Percentiles rank a stretch among this genome's conserved stretches.
phyloP scores from a whole-genome alignment of 805 yeast genomes.

The Schwanniomyces pseudopolymorphus region DNA sequence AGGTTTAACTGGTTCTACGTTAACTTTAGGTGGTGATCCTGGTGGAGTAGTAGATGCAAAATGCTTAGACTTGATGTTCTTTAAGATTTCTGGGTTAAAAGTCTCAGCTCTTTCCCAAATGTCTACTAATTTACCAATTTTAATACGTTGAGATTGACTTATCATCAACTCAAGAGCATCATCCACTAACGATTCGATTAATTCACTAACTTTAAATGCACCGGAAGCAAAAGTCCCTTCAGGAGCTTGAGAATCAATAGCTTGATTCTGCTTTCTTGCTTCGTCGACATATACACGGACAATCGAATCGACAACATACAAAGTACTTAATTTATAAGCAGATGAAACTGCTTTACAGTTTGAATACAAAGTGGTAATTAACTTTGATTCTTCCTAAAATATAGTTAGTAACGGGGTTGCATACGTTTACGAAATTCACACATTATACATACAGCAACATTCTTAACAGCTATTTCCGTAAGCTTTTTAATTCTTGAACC shows the following conservation, averaged over 20 bases:
- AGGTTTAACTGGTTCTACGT: slow-evolving; percentile 23
- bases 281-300: slow-evolving; percentile 82
- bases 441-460: slow-evolving; percentile 37
- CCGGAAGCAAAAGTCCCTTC: slow-evolving; percentile 78
- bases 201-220: slow-evolving; percentile 59
- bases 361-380: slow-evolving; percentile 58
- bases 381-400: slow-evolving; percentile 46
- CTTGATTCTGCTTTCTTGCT: slow-evolving; percentile 56
- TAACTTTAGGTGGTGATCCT: slow-evolving; percentile 50
- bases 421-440: background rate
- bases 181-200: slow-evolving; percentile 62
- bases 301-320: slow-evolving; percentile 90
- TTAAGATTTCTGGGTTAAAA: slow-evolving; percentile 58
- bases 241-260: slow-evolving; percentile 48
- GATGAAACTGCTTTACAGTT: slow-evolving; percentile 73
- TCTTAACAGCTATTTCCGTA: slow-evolving; percentile 72
- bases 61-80: slow-evolving; percentile 55
- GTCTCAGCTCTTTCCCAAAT: slow-evolving; percentile 90
- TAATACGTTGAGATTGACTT: slow-evolving; percentile 57
- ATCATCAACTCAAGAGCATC: slow-evolving; percentile 59
- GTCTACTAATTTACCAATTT: slow-evolving; percentile 79
- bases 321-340: slow-evolving; percentile 83
- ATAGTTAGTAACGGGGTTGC: slow-evolving; percentile 5
- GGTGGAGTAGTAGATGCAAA: slow-evolving; percentile 72
- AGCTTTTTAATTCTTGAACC: slow-evolving; percentile 90